A percentile compares a stretch with the other conserved stretches of the same genome.
Conservation (phyloP, 2,329 filamentous ascomycete species). For the Coniella vitis region DNA sequence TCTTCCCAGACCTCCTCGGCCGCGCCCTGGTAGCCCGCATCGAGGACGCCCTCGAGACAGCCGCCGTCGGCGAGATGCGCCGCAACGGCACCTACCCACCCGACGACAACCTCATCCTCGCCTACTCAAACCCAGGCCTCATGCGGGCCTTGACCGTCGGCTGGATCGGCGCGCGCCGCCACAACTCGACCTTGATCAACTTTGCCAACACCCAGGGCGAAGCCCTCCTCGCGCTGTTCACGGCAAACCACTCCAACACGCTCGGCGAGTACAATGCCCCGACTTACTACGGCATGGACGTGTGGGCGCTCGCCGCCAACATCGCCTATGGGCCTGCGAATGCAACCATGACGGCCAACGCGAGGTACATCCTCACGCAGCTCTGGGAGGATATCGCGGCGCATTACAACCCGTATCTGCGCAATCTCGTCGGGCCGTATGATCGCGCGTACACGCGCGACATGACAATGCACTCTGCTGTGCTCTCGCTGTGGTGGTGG, state of each 20-base stretch:
- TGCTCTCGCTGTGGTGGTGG: slow-evolving; percentile 37
- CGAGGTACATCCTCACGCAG: slow-evolving; percentile 23
- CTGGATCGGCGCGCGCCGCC: slow-evolving; percentile 33
- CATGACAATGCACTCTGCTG: slow-evolving; percentile 32
- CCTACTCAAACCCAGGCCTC: slow-evolving; percentile 34
- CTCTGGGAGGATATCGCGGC: slow-evolving; percentile 30
- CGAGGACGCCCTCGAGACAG: slow-evolving; percentile 29
- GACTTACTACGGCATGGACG: slow-evolving; percentile 35
- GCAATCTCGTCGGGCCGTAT: slow-evolving; percentile 29
- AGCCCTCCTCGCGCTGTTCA: slow-evolving; percentile 25
- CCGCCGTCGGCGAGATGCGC: slow-evolving; percentile 32
- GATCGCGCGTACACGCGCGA: slow-evolving; percentile 33
- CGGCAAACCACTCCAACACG: slow-evolving; percentile 24
- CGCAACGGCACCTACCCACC: slow-evolving; percentile 32
- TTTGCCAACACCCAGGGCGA: slow-evolving; percentile 30
- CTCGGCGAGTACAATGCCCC: slow-evolving; percentile 34
- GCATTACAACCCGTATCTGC: slow-evolving; percentile 30
- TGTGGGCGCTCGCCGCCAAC: slow-evolving; percentile 32
- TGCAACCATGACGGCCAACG: slow-evolving; percentile 24
- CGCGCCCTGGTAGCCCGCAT: slow-evolving; percentile 27
- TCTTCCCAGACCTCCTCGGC: slow-evolving; percentile 27
- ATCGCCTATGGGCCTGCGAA: slow-evolving; percentile 29
- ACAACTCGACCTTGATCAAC: slow-evolving; percentile 29
- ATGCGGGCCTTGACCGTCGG: slow-evolving; percentile 34
- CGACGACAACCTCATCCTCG: slow-evolving; percentile 32